Evolutionary conservation across 2,329 filamentous ascomycete species (phyloP).

Genomic region (Colletotrichum limetticola): DNA sequence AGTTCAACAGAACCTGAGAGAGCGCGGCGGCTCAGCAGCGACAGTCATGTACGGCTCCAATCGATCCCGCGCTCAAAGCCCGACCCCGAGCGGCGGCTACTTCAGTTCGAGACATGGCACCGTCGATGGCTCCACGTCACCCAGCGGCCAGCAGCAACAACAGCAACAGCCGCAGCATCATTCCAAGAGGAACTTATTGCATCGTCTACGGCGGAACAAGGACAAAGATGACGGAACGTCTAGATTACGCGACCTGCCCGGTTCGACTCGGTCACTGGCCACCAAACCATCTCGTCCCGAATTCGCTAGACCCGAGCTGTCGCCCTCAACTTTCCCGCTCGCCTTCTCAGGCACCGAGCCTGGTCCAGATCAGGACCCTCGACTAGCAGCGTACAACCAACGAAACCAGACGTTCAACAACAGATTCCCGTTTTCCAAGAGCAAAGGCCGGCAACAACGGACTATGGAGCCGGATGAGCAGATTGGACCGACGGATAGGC

Average conservation of each 20-base stretch:
- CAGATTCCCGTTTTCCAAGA: constrained; percentile 70
- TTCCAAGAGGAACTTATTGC: constrained; percentile 59
- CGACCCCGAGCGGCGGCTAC: constrained; percentile 77
- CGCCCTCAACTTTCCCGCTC: constrained; percentile 49
- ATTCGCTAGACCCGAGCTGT: constrained; percentile 51
- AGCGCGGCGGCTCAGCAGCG: constrained; percentile 58
- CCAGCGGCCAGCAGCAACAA: constrained; percentile 48
- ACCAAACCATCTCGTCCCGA: constrained; percentile 61
- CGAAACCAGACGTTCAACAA: constrained; percentile 69
- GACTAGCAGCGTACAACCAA: constrained; percentile 33
- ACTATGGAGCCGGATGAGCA: constrained; percentile 65
- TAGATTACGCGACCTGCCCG: constrained; percentile 59
- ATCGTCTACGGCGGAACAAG: constrained; percentile 62
- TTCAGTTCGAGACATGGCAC: constrained; percentile 60
- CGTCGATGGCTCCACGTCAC: constrained; percentile 68
- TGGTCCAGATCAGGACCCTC: constrained; percentile 43
- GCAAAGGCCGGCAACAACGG: constrained; percentile 58
- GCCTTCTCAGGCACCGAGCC: constrained; percentile 42
- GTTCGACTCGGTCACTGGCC: constrained; percentile 64
- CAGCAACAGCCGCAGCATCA: constrained; percentile 47
- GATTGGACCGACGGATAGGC: constrained; percentile 69
- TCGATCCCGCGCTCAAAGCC: constrained; percentile 77
- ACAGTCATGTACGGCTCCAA: constrained; percentile 54
- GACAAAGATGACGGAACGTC: constrained; percentile 63
- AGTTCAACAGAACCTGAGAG: constrained; percentile 55